Evolutionary conservation across 2,329 filamentous ascomycete genomes (phyloP).

Genomic region (Rhinocladiella similis): DNA sequence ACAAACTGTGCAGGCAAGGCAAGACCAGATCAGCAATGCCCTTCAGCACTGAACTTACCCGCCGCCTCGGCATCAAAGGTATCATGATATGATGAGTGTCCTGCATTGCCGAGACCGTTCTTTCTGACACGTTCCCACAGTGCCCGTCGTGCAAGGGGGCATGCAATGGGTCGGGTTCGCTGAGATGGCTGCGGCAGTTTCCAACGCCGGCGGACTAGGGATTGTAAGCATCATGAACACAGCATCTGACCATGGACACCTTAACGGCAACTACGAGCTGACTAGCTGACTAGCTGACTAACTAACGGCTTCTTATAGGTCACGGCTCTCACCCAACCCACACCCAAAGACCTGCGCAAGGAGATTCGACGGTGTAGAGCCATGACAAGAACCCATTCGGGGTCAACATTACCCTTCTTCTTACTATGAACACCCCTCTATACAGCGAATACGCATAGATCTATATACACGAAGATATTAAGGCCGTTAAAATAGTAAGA

Average conservation of each 20-base stretch:
- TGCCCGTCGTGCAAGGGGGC: slow-evolving; percentile 52
- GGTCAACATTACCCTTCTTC: slow-evolving; percentile 93
- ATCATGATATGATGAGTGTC: slow-evolving; percentile 6
- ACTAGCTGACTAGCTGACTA: too few relatives aligned
- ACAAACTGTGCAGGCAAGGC: too few relatives aligned
- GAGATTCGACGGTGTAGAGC: slow-evolving; percentile 86
- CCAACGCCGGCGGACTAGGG: slow-evolving; percentile 54
- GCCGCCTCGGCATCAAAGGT: slow-evolving; percentile 57
- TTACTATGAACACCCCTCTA: slow-evolving; percentile 84
- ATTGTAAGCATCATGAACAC: too few relatives aligned
- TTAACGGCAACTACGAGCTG: too few relatives aligned
- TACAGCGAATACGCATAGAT: slow-evolving; percentile 90
- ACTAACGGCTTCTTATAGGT: slow-evolving; percentile 39
- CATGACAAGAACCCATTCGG: slow-evolving; percentile 69
- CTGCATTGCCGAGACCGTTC: not conserved
- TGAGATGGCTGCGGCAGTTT: slow-evolving; percentile 52
- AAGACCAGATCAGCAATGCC: slow-evolving; percentile 48
- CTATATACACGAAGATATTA: slow-evolving; percentile 88
- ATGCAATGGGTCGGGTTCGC: slow-evolving; percentile 60
- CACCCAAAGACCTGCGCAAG: slow-evolving; percentile 84
- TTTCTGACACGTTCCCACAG: slow-evolving; percentile 29
- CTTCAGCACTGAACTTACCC: slow-evolving; percentile 65
- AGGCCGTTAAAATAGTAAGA: slow-evolving; percentile 88
- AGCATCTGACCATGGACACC: too few relatives aligned
- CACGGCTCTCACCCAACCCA: slow-evolving; percentile 78